Conservation (phyloP, 2,329 filamentous ascomycete genomes). For the Malbranchea zuffiana region DNA sequence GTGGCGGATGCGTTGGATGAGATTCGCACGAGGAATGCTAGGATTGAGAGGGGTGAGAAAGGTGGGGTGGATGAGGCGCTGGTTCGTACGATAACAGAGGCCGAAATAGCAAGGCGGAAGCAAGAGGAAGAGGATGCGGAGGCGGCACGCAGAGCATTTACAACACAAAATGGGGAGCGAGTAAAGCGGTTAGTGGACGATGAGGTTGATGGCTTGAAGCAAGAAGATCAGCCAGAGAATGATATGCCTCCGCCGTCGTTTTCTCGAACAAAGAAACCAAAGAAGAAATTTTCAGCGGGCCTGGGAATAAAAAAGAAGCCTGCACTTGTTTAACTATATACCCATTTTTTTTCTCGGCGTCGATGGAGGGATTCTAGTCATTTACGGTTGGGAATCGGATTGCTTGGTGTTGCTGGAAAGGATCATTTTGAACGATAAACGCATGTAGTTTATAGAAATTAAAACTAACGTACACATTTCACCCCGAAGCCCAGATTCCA, state of each 20-base stretch:
- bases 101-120: conserved; percentile 46
- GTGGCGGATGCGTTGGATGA: conserved; percentile 93
- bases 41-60: conserved; percentile 65
- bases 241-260: conserved; percentile 51
- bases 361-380: neutral
- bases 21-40: conserved; percentile 81
- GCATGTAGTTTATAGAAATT: conserved; percentile 12
- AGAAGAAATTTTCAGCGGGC: conserved; percentile 65
- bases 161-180: conserved; percentile 46
- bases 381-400: too few relatives aligned
- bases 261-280: conserved; percentile 69
- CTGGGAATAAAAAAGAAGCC: conserved; percentile 83
- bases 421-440: conserved; percentile 12
- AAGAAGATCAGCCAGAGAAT: conserved; percentile 26
- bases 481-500: neutral
- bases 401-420: conserved; percentile 7
- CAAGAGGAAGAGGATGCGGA: conserved; percentile 77
- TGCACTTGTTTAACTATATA: conserved; percentile 39
- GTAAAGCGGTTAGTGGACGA: conserved; percentile 45
- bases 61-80: conserved; percentile 48
- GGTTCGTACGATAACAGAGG: conserved; percentile 41
- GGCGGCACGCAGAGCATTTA: conserved; percentile 67
- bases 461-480: conserved; percentile 2
- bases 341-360: too few relatives aligned
- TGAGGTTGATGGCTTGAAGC: conserved; percentile 28